Evolutionary conservation across 306 rosid genomes (phyloP).

Genomic region (barrel medic (Medicago truncatula)): MtrunA17r5.0-ANR NC_053043.1:4646001-4646500

Average conservation of each 20-base stretch:
- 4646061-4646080: constrained; percentile 96
- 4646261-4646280: constrained; percentile 89
- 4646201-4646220: constrained; percentile 90
- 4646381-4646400: constrained; percentile 68
- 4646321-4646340: constrained; percentile 88
- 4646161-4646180: constrained; percentile 13
- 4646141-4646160: constrained; percentile 5
- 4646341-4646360: constrained; percentile 86
- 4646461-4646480: neutral
- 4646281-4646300: constrained; percentile 96
- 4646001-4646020: constrained; percentile 97
- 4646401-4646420: neutral
- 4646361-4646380: constrained; percentile 90
- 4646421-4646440: neutral
- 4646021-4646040: constrained; percentile 87
- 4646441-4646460: neutral
- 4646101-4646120: constrained; percentile 16
- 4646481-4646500: neutral
- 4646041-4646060: constrained; percentile 76
- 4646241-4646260: constrained; percentile 76
- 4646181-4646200: constrained; percentile 50
- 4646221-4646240: constrained; percentile 85
- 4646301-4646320: constrained; percentile 91
- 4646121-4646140: constrained; percentile 24
- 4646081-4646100: constrained; percentile 62